These are phyloP conservation scores for Dipteronia sinensis DNA, from an alignment of 345 rosid species.

Conservation along the genomic window DNA sequence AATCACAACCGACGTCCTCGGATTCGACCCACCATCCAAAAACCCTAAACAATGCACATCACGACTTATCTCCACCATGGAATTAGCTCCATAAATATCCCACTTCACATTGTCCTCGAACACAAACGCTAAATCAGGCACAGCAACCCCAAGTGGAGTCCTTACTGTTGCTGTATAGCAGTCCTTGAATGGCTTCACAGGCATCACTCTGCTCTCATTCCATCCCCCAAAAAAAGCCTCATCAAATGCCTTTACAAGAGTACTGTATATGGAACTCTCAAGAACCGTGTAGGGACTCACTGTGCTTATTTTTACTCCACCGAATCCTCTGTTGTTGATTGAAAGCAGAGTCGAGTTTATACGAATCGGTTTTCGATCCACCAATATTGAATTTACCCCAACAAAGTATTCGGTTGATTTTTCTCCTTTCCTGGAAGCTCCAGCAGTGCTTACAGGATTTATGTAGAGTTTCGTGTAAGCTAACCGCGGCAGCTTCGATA, in stretches of 20 bases:
- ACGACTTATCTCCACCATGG: neutral
- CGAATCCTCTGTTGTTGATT: slow-evolving; percentile 18
- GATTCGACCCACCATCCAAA: neutral
- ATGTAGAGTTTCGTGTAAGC: slow-evolving; percentile 26
- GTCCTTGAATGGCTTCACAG: slow-evolving; percentile 20
- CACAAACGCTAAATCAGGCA: slow-evolving; percentile 21
- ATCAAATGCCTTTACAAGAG: slow-evolving; percentile 9
- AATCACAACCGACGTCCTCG: neutral
- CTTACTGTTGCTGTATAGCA: slow-evolving; percentile 7
- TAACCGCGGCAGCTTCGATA: neutral
- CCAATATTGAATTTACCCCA: slow-evolving; percentile 22
- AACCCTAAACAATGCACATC: neutral
- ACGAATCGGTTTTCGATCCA: slow-evolving; percentile 16
- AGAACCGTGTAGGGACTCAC: slow-evolving; percentile 27
- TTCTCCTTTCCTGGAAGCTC: neutral
- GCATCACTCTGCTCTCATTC: slow-evolving; percentile 6
- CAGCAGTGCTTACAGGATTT: slow-evolving; percentile 6
- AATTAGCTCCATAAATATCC: slow-evolving; percentile 8
- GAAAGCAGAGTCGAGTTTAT: slow-evolving; percentile 8
- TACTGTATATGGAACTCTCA: slow-evolving; percentile 21
- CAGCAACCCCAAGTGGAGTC: slow-evolving; percentile 14
- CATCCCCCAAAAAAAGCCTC: neutral
- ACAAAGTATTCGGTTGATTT: slow-evolving; percentile 29
- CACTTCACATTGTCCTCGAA: neutral
- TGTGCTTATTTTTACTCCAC: slow-evolving; percentile 31